Base-by-base conservation (phyloP, 1,139 yeast genomes). In the Geotrichum candidum region DNA sequence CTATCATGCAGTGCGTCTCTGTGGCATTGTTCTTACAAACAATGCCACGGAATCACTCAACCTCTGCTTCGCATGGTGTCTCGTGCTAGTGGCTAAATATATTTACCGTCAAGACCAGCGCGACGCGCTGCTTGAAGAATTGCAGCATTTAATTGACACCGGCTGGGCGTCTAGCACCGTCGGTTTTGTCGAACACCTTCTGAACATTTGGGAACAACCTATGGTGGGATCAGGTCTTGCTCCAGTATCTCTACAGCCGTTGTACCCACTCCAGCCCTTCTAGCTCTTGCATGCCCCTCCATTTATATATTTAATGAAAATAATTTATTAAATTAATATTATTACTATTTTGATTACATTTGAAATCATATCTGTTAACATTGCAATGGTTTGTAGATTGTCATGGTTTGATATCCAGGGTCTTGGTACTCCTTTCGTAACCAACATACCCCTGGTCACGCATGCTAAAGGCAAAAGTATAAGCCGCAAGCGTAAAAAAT, bases 401-500 rank as follows among this genome's bases (percentile, higher is more conserved):
- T 33, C 41, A 53, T 11, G 55, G 31, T 15, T 54, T 51, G 33
- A 56, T 56, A 41, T 56, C 59, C 51, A 56, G 25, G 5, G 59
- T 56, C 15, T 51, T 25, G 1, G 38, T 41, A 13, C 51, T 23
- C 3, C n/a, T 3, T 9, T 31, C 27, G 6, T 22, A 48, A 13
- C 59, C 59, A 51, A 56, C 23, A 10, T 51, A 38, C 7, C n/a
- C 10, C 50, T 50, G 58, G 18, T 51, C 38, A 11, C 45, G 29
- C 55, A 56, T 51, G 13, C 55, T 51, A 33, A 35, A 51, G 11
- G 54, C 55, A n/a, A 51, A 18, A 11, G 23, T 38, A 25, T 51
- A 51, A 11, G 59, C 59, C 9, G 51, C 51, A n/a, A 51, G 45
- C 4, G 59, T 56, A 18, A 56, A 56, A 35, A 56, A 18, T n/a